Base-by-base conservation (phyloP, 164 flowering plant species). In the Taxillus chinensis region DNA sequence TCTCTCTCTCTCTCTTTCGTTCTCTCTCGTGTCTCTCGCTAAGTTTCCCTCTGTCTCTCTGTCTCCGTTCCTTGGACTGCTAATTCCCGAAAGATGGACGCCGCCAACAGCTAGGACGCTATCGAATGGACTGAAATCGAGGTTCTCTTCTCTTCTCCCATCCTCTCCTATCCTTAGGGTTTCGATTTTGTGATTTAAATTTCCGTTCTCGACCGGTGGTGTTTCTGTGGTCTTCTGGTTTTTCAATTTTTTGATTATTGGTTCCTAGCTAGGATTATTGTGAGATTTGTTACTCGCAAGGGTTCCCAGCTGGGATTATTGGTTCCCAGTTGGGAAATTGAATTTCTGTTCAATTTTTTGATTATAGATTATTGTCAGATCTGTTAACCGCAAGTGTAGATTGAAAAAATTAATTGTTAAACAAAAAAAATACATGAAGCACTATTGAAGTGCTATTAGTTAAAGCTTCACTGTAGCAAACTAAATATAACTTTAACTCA, bases 71-170 rank as follows among this genome's bases (percentile, higher is more conserved):
- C 70, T 63, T 60, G 81, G 38, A 55, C 64, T 4, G 74, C 83
- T 7, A 77, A 77, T 45, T 55, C 77, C 51, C 80, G 77, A 58
- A 81, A 68, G 71, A 67, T 86, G 74, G 92, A 89, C 8, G 78
- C 74, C 39, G 68, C 90, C 27, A 83, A 83, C 6, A 77, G 87
- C 59, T 90, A 92, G 95, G 92, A 90, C 72, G 89, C 82, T 14
- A 64, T 90, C 61, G 97, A 93, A 57, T 93, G 96, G 95, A 84
- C 86, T 64, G 83, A 90, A 65, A 72, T 83, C 58, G 97, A 87
- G 80, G 97, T 93, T 4, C 37, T n/a, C 52, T 5, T 45, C 12
- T 58, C 46, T n/a, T n/a, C n/a, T n/a, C n/a, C n/a, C n/a, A n/a
- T n/a, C 27, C 55, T 46, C 45, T 43, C 6, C 45, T 39, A 0